Conservation (phyloP, 148 eudicot genomes). For the Rhododendron williamsianum region DNA sequence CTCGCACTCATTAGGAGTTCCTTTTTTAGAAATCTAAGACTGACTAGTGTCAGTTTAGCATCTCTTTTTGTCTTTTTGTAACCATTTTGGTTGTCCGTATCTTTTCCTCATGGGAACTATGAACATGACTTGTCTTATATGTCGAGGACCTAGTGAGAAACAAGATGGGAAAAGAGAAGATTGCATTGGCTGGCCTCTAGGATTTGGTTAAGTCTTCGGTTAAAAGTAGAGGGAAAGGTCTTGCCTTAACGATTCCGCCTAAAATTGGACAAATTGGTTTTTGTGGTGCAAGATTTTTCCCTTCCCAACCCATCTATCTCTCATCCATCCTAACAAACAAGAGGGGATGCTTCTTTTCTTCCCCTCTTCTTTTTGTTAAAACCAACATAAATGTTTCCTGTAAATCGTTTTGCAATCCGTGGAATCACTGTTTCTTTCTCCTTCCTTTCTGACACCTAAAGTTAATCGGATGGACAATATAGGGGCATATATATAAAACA, state of each 20-base stretch:
- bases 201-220: background rate
- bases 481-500: background rate
- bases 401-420: background rate
- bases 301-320: background rate
- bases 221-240: background rate
- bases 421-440: background rate
- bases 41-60: background rate
- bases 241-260: background rate
- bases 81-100: background rate
- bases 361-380: background rate
- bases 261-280: background rate
- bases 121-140: background rate
- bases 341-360: background rate
- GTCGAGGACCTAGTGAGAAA: background rate
- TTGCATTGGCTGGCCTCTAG: background rate
- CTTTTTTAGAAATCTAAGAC: background rate
- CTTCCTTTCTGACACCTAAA: background rate
- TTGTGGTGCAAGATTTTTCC: background rate
- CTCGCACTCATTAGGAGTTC: background rate
- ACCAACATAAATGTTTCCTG: background rate
- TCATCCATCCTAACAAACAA: background rate
- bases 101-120: background rate
- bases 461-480: background rate
- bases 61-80: background rate
- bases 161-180: background rate